Evolutionary conservation across 2,329 filamentous ascomycete genomes (phyloP).

Genomic region (Colletotrichum camelliae): DNA sequence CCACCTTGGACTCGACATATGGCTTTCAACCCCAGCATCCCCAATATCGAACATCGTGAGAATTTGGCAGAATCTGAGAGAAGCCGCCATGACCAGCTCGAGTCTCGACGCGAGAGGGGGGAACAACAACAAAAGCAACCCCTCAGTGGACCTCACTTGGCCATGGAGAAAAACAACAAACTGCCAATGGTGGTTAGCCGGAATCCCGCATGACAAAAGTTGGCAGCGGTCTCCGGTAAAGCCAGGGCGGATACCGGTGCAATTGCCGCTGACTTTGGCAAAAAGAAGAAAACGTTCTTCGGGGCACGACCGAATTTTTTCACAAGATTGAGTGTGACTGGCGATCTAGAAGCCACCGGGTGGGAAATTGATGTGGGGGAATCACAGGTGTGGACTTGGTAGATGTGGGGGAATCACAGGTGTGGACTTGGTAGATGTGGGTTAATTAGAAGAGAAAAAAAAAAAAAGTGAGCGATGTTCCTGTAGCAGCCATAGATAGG

Average conservation of each 20-base stretch:
- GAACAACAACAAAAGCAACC: not conserved
- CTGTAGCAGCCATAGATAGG: not conserved
- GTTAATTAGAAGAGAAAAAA: not conserved
- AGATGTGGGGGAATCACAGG: not conserved
- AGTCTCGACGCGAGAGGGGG: not conserved
- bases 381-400: not conserved
- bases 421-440: not conserved
- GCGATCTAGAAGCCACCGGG: conserved; percentile 6
- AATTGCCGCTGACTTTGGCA: not conserved
- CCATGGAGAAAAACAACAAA: not conserved
- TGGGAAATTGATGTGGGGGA: conserved; percentile 9
- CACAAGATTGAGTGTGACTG: not conserved
- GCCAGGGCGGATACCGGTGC: not conserved
- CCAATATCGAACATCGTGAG: not conserved
- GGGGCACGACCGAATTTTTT: not conserved
- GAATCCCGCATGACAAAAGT: not conserved
- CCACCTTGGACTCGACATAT: not conserved
- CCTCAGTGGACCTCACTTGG: not conserved
- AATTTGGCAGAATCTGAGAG: not conserved
- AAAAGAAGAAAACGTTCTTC: not conserved
- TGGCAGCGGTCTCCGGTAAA: conserved; percentile 4
- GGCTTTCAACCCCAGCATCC: not conserved
- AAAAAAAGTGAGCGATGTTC: not conserved
- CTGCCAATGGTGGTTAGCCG: not conserved
- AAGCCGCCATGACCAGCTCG: not conserved